Base-by-base conservation (phyloP, 176 grass and related monocot genomes). In the Poa annua region DNA sequence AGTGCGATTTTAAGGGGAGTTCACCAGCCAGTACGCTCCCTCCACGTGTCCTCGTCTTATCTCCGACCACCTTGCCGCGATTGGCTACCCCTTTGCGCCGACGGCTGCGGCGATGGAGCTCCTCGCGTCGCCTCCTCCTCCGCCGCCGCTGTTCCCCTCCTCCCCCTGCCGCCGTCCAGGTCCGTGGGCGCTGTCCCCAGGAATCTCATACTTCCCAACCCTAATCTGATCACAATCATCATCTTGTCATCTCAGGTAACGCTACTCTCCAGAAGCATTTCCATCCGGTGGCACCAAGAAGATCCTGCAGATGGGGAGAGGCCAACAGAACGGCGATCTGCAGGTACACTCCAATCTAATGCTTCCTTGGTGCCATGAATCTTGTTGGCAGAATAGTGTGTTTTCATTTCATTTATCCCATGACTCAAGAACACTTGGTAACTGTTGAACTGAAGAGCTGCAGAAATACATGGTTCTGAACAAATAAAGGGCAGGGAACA, bases 401-500 rank as follows among this genome's bases (percentile, higher is more conserved):
- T 48, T 71, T 71, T 6, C 69, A 72, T 72, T 72, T 72, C 7
- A 72, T 72, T 47, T 5, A 14, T 11, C 9, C 15, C 69, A 74
- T 51, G 55, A 34, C 33, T 60, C 21, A 62, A 48, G 22, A 79
- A 66, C n/a, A 41, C 19, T 19, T 47, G 35, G 0, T 73, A 74
- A 19, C 2, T 47, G 47, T 74, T 45, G 39, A 81, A 88, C 7
- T 62, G 90, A 87, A 94, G 94, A 54, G 87, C 36, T 17, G 78
- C 75, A 71, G 92, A 82, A 16, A 80, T 62, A 19, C 84, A 80
- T 19, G 47, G 69, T 9, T 55, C 81, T 32, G 76, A 72, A 74
- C 85, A 87, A 61, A 35, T 62, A 76, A 74, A 34, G 26, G 85
- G 81, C 24, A 94, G 85, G 67, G 69, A 82, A 69, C 86, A 84